A percentile compares a stretch with the other conserved stretches of the same genome.
These are phyloP conservation scores for Talaromyces proteolyticus DNA, from an alignment of 495 filamentous ascomycete genomes.

Conservation along the genomic window DNA sequence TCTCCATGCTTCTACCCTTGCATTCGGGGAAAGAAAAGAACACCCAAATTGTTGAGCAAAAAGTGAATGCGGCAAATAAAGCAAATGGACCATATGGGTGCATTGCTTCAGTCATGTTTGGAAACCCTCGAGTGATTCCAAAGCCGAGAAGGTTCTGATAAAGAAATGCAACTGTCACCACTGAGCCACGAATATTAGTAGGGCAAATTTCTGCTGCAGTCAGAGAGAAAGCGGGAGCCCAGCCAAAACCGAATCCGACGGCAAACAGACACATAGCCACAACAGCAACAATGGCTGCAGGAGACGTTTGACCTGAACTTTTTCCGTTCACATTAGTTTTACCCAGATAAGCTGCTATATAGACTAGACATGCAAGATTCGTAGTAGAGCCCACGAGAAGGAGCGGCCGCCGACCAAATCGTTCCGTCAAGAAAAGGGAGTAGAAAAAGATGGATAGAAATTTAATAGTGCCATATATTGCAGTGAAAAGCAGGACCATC, in stretches of 20 bases:
- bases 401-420: constrained; percentile 16
- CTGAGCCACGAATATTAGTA: constrained; percentile 12
- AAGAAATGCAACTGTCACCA: constrained; percentile 14
- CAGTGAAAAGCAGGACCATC: constrained; percentile 16
- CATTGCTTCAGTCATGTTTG: constrained; percentile 15
- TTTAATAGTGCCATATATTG: constrained; percentile 18
- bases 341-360: constrained; percentile 15
- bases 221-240: constrained; percentile 17
- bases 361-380: constrained; percentile 14
- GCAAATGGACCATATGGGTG: constrained; percentile 18
- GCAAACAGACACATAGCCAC: constrained; percentile 20
- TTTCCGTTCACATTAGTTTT: constrained; percentile 7
- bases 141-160: constrained; percentile 21
- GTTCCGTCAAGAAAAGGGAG: constrained; percentile 16
- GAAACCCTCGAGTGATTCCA: constrained; percentile 16
- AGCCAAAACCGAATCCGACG: constrained; percentile 16
- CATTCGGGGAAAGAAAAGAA: constrained; percentile 17
- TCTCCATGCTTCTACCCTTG: constrained; percentile 18
- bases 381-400: constrained; percentile 16
- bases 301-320: constrained; percentile 6
- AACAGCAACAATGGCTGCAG: constrained; percentile 16
- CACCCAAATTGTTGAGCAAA: constrained; percentile 11
- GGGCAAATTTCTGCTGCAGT: constrained; percentile 19
- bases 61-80: constrained; percentile 13
- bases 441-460: constrained; percentile 17